phyloP scores from a whole-genome alignment of 768 basidiomycete species.

The Agaricus blazei region DNA sequence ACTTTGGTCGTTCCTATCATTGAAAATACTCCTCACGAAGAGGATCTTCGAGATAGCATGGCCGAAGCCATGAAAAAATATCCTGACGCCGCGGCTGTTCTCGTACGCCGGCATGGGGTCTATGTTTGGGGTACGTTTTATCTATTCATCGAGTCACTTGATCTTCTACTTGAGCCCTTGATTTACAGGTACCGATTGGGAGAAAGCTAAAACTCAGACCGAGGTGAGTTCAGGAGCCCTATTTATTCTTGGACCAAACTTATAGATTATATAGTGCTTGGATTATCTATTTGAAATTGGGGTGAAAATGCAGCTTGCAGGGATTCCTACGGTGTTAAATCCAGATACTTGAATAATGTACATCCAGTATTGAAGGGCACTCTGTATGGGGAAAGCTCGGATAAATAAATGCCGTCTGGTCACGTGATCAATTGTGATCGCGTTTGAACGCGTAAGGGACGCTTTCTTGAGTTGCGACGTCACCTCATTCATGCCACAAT shows the following conservation, averaged over 20 bases:
- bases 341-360: background rate
- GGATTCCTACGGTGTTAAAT: slow-evolving; percentile 43
- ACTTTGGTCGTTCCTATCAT: slow-evolving; percentile 85
- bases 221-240: slow-evolving; percentile 42
- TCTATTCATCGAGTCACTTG: background rate
- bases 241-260: background rate
- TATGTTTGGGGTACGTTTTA: slow-evolving; percentile 71
- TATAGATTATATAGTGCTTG: slow-evolving; percentile 51
- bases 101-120: slow-evolving; percentile 76
- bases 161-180: background rate
- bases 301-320: slow-evolving; percentile 73
- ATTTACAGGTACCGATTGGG: slow-evolving; percentile 61
- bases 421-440: background rate
- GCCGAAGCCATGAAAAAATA: slow-evolving; percentile 76
- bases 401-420: background rate
- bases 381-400: background rate
- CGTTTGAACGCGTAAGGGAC: background rate
- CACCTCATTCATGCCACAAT: background rate
- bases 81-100: slow-evolving; percentile 72
- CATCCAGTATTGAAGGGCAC: background rate
- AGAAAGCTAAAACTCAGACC: slow-evolving; percentile 85
- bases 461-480: too few species aligned
- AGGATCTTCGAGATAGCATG: slow-evolving; percentile 87
- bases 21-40: slow-evolving; percentile 87
- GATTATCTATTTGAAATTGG: slow-evolving; percentile 90